Evolutionary conservation across 495 filamentous ascomycete genomes (phyloP).

Genomic region (Massariosphaeria phaeospora): DNA sequence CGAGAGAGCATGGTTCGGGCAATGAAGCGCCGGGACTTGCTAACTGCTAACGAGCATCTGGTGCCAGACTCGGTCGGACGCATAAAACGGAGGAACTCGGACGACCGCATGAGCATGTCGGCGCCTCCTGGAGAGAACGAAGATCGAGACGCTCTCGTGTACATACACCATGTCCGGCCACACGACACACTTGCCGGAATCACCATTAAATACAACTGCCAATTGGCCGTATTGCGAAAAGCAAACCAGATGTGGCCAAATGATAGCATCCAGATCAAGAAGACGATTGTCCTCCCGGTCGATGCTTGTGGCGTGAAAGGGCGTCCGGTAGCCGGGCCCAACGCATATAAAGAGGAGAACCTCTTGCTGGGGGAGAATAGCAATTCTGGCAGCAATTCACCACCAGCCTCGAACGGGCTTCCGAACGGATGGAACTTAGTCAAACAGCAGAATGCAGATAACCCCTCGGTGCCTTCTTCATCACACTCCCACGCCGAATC

Average conservation of each 20-base stretch:
- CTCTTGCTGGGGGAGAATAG: constrained; percentile 41
- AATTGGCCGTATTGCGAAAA: constrained; percentile 70
- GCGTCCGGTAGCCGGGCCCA: constrained; percentile 42
- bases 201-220: constrained; percentile 81
- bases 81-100: constrained; percentile 58
- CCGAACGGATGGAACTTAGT: constrained; percentile 32
- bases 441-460: constrained; percentile 29
- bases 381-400: constrained; percentile 7
- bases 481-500: constrained; percentile 21
- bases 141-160: constrained; percentile 72
- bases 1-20: constrained; percentile 54
- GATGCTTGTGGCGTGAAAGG: constrained; percentile 86
- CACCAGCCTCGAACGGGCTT: constrained; percentile 12
- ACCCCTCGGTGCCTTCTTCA: constrained; percentile 28
- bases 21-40: constrained; percentile 58
- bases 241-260: constrained; percentile 92
- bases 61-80: constrained; percentile 44
- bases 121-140: constrained; percentile 43
- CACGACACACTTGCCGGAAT: constrained; percentile 85
- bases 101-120: constrained; percentile 45
- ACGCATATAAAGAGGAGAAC: constrained; percentile 28
- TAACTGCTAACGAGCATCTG: constrained; percentile 51
- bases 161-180: constrained; percentile 79
- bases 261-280: constrained; percentile 78
- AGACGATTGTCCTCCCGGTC: constrained; percentile 77